These are phyloP conservation scores for Beauveria sp. DNA, from an alignment of 2,329 filamentous ascomycete genomes.

Conservation along the genomic window DNA sequence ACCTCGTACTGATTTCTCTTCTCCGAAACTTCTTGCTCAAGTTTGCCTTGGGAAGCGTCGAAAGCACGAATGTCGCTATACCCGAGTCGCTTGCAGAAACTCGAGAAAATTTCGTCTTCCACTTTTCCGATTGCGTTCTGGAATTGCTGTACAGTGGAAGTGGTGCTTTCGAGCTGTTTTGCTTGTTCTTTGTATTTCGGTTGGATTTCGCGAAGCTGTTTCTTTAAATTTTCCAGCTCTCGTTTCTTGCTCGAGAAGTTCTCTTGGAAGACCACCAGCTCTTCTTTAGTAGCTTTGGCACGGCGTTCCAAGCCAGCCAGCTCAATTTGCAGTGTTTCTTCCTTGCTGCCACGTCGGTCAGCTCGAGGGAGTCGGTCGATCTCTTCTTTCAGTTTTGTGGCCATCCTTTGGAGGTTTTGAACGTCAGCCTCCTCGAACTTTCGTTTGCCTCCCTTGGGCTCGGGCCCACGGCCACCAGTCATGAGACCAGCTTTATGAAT, in stretches of 20 bases:
- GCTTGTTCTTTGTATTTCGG: constrained; percentile 72
- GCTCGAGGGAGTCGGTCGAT: constrained; percentile 72
- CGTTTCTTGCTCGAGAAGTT: constrained; percentile 80
- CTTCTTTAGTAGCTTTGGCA: constrained; percentile 62
- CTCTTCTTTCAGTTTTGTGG: constrained; percentile 68
- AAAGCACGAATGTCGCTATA: constrained; percentile 89
- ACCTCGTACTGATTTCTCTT: constrained; percentile 81
- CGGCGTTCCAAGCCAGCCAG: constrained; percentile 73
- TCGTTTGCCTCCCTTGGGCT: constrained; percentile 66
- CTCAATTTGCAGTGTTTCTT: constrained; percentile 75
- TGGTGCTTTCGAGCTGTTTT: constrained; percentile 55
- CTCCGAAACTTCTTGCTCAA: constrained; percentile 83
- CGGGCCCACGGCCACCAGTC: constrained; percentile 83
- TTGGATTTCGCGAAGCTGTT: constrained; percentile 65
- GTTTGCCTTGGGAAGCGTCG: constrained; percentile 82
- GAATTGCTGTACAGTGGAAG: constrained; percentile 43
- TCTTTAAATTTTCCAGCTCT: constrained; percentile 66
- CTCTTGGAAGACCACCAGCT: constrained; percentile 69
- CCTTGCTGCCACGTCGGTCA: constrained; percentile 66
- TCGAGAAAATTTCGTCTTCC: constrained; percentile 79
- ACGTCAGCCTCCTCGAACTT: constrained; percentile 87
- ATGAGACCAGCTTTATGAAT: constrained; percentile 96
- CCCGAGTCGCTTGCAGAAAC: constrained; percentile 79
- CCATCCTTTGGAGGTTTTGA: constrained; percentile 71
- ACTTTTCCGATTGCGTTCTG: constrained; percentile 63